Base-by-base conservation (phyloP, 768 basidiomycete genomes). In the Austroboletus eburneus region DNA sequence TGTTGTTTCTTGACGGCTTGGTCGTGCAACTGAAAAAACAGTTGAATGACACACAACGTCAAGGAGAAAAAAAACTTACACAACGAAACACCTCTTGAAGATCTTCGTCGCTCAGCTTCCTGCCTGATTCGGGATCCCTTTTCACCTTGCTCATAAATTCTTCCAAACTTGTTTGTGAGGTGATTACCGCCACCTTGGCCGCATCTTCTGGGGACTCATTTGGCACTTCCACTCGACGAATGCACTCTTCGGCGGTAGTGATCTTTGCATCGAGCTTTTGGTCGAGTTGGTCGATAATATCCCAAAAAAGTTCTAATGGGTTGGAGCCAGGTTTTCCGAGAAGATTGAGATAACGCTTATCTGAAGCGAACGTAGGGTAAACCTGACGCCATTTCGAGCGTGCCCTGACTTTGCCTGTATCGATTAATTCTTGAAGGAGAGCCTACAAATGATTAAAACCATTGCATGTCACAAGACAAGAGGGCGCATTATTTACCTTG, bases 251-350 rank as follows among this genome's bases (percentile, higher is more conserved):
- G 3, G 87, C 80, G 24, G 79, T 58, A n/a, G 74, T 74, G 16
- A 89, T 83, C 59, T 89, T 89, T 17, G 76, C 76, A 50, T 93
- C 91, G 16, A 95, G 77, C 53, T 83, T 78, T 61, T 93, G 89
- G 59, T 92, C 93, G 3, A 96, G 75, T 34, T 72, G 75, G 65
- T 99, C 96, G 37, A 96, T 85, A 9, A 77, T 63, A 66, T 98
- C 95, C 91, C 93, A 96, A 69, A 96, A 98, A 4, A 98, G 77
- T 58, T 99, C 96, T 24, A 99, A 76, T 1, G 95, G 94, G 55
- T 89, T 93, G 2, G 92, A 95, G 13, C 96, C 96, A 8, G 90
- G 89, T 57, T 87, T 89, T 14, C 96, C 95, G 16, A 98, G 81
- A 67, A 98, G 81, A 50, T 78, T 75, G 35, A 85, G 73, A 69